Percentiles rank a stretch among this genome's conserved stretches.
Conservation (phyloP, 371 early-diverging fungal genomes). For the Saksenaea oblongispora region DNA sequence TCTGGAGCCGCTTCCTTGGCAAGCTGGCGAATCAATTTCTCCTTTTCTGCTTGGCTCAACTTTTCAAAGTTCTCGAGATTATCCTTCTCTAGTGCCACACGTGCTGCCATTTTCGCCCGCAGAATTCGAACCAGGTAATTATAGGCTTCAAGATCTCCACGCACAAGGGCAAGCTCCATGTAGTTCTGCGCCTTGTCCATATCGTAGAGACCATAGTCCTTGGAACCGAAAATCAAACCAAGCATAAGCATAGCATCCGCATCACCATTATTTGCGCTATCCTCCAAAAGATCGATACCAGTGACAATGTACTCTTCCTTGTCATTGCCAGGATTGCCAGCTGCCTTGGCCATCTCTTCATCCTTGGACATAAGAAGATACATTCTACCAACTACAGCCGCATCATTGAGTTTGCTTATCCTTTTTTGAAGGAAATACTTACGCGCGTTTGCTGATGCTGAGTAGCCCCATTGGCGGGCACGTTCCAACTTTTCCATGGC, state of each 20-base stretch:
- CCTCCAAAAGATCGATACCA: constrained; percentile 59
- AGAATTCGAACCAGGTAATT: constrained; percentile 54
- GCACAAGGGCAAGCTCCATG: constrained; percentile 60
- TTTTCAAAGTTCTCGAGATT: constrained; percentile 43
- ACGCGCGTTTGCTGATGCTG: constrained; percentile 55
- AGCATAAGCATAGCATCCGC: constrained; percentile 59
- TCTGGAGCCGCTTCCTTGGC: constrained; percentile 45
- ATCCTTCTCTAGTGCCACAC: constrained; percentile 46
- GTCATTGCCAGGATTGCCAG: constrained; percentile 45
- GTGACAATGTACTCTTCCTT: constrained; percentile 57
- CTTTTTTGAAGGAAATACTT: constrained; percentile 12
- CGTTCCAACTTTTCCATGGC: constrained; percentile 53
- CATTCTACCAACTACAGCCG: constrained; percentile 37
- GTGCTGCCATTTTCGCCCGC: constrained; percentile 54
- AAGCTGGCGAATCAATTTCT: constrained; percentile 44
- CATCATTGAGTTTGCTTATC: background rate
- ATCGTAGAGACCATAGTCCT: constrained; percentile 61
- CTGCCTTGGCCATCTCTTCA: constrained; percentile 39
- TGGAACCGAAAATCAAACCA: constrained; percentile 62
- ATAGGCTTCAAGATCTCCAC: constrained; percentile 55
- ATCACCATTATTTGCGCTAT: constrained; percentile 56
- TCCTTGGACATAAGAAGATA: constrained; percentile 53
- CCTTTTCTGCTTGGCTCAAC: constrained; percentile 35
- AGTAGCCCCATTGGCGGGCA: constrained; percentile 57
- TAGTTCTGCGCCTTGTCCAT: constrained; percentile 62